Base-by-base conservation (phyloP, 1,284 basidiomycete genomes). In the Pisolithus thermaeus region DNA sequence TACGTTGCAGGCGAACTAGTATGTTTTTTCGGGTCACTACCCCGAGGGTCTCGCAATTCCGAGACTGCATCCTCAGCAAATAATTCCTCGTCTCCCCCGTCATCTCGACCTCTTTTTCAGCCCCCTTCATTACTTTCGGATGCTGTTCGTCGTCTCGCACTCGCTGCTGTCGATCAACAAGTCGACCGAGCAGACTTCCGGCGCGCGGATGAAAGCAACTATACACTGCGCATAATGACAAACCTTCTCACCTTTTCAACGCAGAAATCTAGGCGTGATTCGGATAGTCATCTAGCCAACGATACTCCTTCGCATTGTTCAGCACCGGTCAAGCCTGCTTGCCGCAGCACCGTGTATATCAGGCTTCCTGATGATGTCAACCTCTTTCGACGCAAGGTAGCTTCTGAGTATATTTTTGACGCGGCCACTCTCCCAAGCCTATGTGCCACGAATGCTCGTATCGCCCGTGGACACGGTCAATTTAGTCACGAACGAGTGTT, bases 21-120 rank as follows among this genome's bases (percentile, higher is more conserved):
- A 0, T 90, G 84, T 62, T 93, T 95, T 70, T 93, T 90, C 70
- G 80, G 87, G 38, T 83, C 83, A 4, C 80, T 86, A 2, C 82
- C 81, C 23, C 77, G 87, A n/a, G 79, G 87, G 50, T 79, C 88
- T 4, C 78, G 66, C 8, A 77, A 48, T 75, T 80, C 60, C 70
- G 80, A 81, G 28, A 58, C 79, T 12, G 69, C 71, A 25, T 78
- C 78, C 0, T 73, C 78, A n/a, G 67, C 71, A 18, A 57, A 68
- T 43, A 47, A 64, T 14, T 62, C 73, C 18, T 69, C 67, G 6
- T 52, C 64, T 47, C 49, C 62, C 37, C 58, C 57, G 28, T 14
- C 61, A 47, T 63, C 69, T 11, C 65, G 75, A 1, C 72, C 73
- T 37, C 65, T 81, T 41, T 81, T 81, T 59, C 81, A 80, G 59